phyloP scores from a whole-genome alignment of 2,329 filamentous ascomycete species.

The Dactylellina haptotyla region DNA sequence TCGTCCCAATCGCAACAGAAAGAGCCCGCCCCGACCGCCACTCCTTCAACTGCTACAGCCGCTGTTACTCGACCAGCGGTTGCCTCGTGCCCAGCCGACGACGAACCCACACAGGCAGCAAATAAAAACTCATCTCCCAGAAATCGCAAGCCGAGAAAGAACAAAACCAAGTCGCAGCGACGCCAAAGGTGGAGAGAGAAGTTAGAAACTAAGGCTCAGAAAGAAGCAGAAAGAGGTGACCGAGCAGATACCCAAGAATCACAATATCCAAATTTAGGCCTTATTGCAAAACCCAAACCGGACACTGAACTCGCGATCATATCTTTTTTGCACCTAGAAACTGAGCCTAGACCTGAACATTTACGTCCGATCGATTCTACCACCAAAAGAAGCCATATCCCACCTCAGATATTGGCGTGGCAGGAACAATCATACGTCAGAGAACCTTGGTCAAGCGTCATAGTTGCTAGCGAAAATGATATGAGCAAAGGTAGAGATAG shows the following conservation, averaged over 20 bases:
- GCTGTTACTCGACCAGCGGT: neutral
- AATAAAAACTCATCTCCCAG: too few species aligned
- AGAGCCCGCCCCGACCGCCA: neutral
- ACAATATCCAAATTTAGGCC: neutral
- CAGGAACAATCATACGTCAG: neutral
- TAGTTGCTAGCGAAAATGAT: neutral
- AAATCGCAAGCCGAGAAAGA: neutral
- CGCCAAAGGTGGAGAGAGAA: conserved; percentile 7
- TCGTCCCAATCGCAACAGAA: neutral
- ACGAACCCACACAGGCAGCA: neutral
- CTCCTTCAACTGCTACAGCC: neutral
- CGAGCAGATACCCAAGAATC: neutral
- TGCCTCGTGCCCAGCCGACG: neutral
- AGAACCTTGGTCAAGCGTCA: neutral
- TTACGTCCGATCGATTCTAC: too few species aligned
- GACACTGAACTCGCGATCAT: too few species aligned
- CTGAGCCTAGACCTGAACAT: too few species aligned
- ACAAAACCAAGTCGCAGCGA: conserved; percentile 4
- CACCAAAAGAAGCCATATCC: neutral
- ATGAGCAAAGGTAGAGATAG: neutral
- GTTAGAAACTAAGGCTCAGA: neutral
- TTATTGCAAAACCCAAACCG: too few species aligned
- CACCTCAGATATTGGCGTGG: neutral
- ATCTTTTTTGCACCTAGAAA: too few species aligned
- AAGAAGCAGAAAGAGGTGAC: neutral